Evolutionary conservation across 1,139 yeast species (phyloP).

Genomic region (Taphrina pruni): DNA sequence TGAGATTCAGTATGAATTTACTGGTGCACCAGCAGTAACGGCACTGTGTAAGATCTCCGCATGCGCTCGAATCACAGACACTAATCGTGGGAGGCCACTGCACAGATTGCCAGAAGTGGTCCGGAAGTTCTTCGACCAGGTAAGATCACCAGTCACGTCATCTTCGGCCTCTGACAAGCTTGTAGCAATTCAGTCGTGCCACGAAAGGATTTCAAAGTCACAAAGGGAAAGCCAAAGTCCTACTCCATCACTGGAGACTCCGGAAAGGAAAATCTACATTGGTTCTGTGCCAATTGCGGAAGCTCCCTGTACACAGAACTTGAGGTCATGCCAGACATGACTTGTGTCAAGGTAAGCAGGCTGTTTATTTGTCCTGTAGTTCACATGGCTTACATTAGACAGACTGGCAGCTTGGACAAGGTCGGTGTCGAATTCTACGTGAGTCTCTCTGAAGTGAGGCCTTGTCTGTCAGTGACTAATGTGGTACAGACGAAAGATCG

Average conservation of each 20-base stretch:
- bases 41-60: conserved; percentile 12
- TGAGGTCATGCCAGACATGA: conserved; percentile 30
- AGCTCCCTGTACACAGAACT: conserved; percentile 26
- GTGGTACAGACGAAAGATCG: conserved; percentile 17
- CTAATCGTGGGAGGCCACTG: conserved; percentile 4
- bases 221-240: conserved; percentile 21
- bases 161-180: background rate
- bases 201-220: conserved; percentile 17
- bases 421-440: conserved; percentile 22
- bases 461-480: background rate
- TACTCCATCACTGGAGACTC: conserved; percentile 30
- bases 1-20: conserved; percentile 11
- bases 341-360: conserved; percentile 16
- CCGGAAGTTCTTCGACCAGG: conserved; percentile 15
- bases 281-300: conserved; percentile 28
- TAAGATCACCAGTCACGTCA: background rate
- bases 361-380: background rate
- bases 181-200: conserved; percentile 17
- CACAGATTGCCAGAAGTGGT: conserved; percentile 28
- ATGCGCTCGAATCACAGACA: background rate
- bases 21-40: conserved; percentile 21
- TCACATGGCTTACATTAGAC: background rate
- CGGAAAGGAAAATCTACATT: conserved; percentile 22
- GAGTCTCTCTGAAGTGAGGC: background rate
- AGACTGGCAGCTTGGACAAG: conserved; percentile 25